Base-by-base conservation (phyloP, 2,329 filamentous ascomycete species). In the Pestalotiopsis fici region DNA sequence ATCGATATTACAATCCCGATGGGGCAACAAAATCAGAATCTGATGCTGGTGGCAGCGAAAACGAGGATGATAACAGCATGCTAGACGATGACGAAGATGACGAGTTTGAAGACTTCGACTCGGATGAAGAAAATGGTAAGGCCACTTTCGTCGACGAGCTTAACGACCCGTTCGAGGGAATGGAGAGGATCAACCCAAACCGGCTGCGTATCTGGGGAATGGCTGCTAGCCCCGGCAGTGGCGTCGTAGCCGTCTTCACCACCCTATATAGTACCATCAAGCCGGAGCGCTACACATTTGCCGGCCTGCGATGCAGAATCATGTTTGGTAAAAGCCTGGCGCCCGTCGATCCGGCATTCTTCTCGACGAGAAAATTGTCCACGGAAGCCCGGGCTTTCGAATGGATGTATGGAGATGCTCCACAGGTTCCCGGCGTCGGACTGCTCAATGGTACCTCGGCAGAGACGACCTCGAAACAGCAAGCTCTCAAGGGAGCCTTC, bases 381-480 rank as follows among this genome's bases (percentile, higher is more conserved):
- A 87, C 86, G 2, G 87, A 90, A 74, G 87, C 82, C 0, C 78
- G 78, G 47, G 79, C 86, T 57, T 89, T 87, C 83, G 84, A 88
- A 69, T 87, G 85, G 82, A 86, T 89, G 83, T 89, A 89, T 71
- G 86, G 85, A 21, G 78, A 78, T n/a, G 85, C 84, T 0, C 77
- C 80, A 0, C 78, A 81, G 2, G 83, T 87, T 2, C 78, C 81
- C 0, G 85, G 83, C 3, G 78, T 82, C 3, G 66, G 66, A 37
- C 57, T 59, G 4, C 63, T 57, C 3, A 35, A 56, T 13, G 59
- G 64, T 11, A 50, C 55, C 9, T 56, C 62, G 11, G 23, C 56
- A 5, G 23, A 55, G 5, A 27, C 12, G 25, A 31, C 27, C 9
- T 47, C 55, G 18, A 55, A 61, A 23, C 56, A 37, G 6, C 31